phyloP scores from a whole-genome alignment of 2,329 filamentous ascomycete species.

The Cladosporium sphaerospermum region DNA sequence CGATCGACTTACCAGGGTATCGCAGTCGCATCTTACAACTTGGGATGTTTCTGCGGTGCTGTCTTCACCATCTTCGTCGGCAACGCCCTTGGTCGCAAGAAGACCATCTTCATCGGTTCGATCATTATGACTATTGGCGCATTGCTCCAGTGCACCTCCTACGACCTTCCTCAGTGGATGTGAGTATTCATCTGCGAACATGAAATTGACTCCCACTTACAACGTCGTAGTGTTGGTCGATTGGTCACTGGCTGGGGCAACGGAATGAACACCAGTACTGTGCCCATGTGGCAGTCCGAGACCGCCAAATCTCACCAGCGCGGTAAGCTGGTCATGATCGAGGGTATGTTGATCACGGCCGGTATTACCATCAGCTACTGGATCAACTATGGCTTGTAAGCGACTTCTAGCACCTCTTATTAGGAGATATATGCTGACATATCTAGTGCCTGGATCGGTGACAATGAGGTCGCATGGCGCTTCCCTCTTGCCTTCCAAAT shows the following conservation, averaged over 20 bases:
- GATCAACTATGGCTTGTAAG: conserved; percentile 45
- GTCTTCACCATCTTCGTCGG: conserved; percentile 42
- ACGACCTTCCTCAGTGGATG: conserved; percentile 41
- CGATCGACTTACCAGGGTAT: conserved; percentile 11
- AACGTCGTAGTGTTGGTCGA: conserved; percentile 44
- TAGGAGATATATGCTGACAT: not conserved
- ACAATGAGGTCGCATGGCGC: conserved; percentile 9
- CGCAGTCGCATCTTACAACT: conserved; percentile 13
- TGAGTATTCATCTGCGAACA: not conserved
- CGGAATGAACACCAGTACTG: conserved; percentile 44
- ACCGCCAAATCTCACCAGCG: conserved; percentile 44
- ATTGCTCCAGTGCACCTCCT: conserved; percentile 42
- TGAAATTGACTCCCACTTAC: not conserved
- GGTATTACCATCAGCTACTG: conserved; percentile 46
- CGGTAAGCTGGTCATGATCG: conserved; percentile 46
- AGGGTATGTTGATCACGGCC: conserved; percentile 45
- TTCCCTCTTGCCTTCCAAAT: conserved; percentile 27
- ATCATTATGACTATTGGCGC: conserved; percentile 44
- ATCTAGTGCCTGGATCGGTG: conserved; percentile 6
- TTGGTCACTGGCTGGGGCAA: conserved; percentile 46
- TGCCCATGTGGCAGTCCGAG: conserved; percentile 46
- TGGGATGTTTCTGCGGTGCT: conserved; percentile 45
- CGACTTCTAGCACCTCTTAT: not conserved
- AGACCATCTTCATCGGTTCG: conserved; percentile 45
- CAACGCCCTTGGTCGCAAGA: conserved; percentile 44